Evolutionary conservation across 2,329 filamentous ascomycete genomes (phyloP).

Genomic region (Beauveria rudraprayagi): DNA sequence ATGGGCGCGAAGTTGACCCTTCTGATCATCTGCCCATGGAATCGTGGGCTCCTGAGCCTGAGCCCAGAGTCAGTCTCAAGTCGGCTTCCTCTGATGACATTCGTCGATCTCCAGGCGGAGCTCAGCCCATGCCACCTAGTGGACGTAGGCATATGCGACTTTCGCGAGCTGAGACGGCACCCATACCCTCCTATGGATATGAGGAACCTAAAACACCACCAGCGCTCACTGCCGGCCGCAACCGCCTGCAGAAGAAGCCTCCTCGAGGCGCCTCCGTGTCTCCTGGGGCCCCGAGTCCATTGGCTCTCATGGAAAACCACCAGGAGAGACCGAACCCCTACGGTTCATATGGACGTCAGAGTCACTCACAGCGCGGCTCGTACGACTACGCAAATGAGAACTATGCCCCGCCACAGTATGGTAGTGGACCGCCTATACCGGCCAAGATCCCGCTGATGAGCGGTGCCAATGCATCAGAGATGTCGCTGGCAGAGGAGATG

Average conservation of each 20-base stretch:
- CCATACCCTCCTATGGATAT: slow-evolving; percentile 25
- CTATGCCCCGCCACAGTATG: slow-evolving; percentile 33
- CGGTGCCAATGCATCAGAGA: slow-evolving; percentile 36
- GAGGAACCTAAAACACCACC: slow-evolving; percentile 27
- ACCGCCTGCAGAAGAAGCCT: slow-evolving; percentile 57
- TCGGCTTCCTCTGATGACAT: slow-evolving; percentile 23
- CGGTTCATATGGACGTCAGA: slow-evolving; percentile 18
- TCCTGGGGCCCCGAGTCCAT: slow-evolving; percentile 36
- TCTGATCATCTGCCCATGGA: slow-evolving; percentile 73
- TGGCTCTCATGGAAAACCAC: slow-evolving; percentile 46
- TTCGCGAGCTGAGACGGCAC: slow-evolving; percentile 39
- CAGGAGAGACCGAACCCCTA: slow-evolving; percentile 35
- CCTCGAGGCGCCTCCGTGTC: slow-evolving; percentile 36
- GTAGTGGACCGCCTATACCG: slow-evolving; percentile 50
- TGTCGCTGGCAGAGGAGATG: slow-evolving; percentile 64
- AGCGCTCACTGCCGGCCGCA: slow-evolving; percentile 36
- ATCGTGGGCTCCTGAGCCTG: slow-evolving; percentile 69
- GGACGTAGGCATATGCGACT: slow-evolving; percentile 44
- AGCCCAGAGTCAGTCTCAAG: slow-evolving; percentile 33
- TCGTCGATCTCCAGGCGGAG: slow-evolving; percentile 42
- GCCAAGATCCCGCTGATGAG: slow-evolving; percentile 61
- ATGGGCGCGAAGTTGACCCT: slow-evolving; percentile 70
- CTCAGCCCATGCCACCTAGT: slow-evolving; percentile 42
- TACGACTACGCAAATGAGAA: slow-evolving; percentile 50
- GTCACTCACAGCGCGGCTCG: slow-evolving; percentile 37